These are phyloP conservation scores for Fraxinus nigra DNA, from an alignment of 305 asterid genomes.

Conservation along the genomic window DNA sequence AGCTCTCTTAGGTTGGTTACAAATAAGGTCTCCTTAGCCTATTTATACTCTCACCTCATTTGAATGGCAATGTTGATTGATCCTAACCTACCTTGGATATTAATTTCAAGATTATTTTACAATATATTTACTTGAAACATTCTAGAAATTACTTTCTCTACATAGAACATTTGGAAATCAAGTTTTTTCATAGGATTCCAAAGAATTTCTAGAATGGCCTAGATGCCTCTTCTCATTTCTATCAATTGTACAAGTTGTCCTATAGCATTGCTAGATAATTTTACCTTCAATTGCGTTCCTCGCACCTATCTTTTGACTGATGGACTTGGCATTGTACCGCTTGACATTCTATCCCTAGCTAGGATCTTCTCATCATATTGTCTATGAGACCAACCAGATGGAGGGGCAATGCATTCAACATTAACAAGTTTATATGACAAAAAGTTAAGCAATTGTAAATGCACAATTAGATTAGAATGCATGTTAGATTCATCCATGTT, in stretches of 20 bases:
- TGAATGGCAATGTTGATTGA: background rate
- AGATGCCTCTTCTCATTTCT: background rate
- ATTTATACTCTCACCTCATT: background rate
- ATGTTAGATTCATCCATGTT: background rate
- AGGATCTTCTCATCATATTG: background rate
- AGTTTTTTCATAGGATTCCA: background rate
- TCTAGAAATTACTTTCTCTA: background rate
- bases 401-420: conserved; percentile 65
- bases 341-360: background rate
- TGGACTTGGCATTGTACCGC: background rate
- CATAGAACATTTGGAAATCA: background rate
- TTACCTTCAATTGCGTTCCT: background rate
- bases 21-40: background rate
- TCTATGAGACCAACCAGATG: background rate
- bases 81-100: background rate
- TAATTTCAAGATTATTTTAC: background rate
- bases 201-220: background rate
- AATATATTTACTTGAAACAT: background rate
- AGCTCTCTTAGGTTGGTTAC: background rate
- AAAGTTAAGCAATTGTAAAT: too few relatives aligned
- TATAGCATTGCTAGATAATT: background rate
- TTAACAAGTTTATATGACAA: conserved; percentile 63
- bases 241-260: background rate
- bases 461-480: background rate
- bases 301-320: background rate